These are phyloP conservation scores for Ceratocystis harringtonii DNA, from an alignment of 2,329 filamentous ascomycete species.

Conservation along the genomic window DNA sequence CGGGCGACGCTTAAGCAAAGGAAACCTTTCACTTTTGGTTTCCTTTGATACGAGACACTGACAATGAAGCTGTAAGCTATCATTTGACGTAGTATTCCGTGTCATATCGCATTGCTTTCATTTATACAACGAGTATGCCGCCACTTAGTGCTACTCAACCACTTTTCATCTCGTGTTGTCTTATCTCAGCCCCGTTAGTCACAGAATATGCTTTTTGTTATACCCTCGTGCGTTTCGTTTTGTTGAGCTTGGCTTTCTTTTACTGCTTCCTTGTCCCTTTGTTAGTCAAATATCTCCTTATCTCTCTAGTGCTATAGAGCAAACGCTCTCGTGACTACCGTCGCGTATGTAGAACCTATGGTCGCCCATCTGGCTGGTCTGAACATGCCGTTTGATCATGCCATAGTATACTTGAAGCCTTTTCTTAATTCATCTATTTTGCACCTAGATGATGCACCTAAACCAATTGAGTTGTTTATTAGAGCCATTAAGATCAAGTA, in stretches of 20 bases:
- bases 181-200: neutral
- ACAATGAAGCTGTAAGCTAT: neutral
- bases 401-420: no score
- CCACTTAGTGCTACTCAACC: neutral
- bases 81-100: neutral
- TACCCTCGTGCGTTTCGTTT: neutral
- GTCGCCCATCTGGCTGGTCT: neutral
- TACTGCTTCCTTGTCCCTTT: neutral
- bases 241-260: neutral
- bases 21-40: neutral
- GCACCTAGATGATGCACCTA: neutral
- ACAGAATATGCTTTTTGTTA: neutral
- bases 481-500: neutral
- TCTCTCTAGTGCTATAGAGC: neutral
- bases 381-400: neutral
- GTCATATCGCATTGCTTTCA: neutral
- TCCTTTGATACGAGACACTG: neutral
- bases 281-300: neutral
- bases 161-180: neutral
- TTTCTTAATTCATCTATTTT: neutral
- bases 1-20: neutral
- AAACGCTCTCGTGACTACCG: neutral
- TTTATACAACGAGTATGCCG: neutral
- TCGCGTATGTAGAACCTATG: neutral
- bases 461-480: neutral